Conservation (phyloP, 2,329 filamentous ascomycete species). For the Periconia sp. region DNA sequence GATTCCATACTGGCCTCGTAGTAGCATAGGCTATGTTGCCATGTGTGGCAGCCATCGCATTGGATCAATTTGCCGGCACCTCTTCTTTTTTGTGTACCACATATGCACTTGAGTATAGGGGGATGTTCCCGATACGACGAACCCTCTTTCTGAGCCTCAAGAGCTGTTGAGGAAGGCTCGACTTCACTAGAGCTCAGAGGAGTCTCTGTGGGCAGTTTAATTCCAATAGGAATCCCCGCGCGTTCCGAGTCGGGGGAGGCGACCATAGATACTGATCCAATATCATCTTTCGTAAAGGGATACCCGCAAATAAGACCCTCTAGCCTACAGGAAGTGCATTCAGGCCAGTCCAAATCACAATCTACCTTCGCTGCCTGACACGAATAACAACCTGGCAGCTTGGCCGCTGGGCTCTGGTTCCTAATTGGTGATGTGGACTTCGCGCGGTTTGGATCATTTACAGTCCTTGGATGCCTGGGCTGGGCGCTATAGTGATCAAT, state of each 20-base stretch:
- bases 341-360: not conserved
- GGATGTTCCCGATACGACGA: too few relatives aligned
- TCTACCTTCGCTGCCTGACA: not conserved
- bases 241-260: too few relatives aligned
- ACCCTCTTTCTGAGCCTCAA: too few relatives aligned
- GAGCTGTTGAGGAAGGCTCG: not conserved
- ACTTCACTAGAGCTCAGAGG: too few relatives aligned
- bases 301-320: not conserved
- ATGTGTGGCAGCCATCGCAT: slow-evolving; percentile 89
- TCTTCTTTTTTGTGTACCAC: slow-evolving; percentile 88
- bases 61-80: slow-evolving; percentile 93
- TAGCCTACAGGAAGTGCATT: not conserved
- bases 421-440: not conserved
- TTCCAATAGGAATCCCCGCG: too few relatives aligned
- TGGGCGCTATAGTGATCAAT: not conserved
- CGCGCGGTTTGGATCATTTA: too few relatives aligned
- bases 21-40: slow-evolving; percentile 96
- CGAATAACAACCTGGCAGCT: too few relatives aligned
- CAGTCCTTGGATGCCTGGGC: too few relatives aligned
- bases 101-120: slow-evolving; percentile 95
- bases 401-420: not conserved
- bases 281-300: not conserved
- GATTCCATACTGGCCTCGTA: slow-evolving; percentile 74
- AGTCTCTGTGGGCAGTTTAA: too few relatives aligned
- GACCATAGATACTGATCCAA: not conserved